These are phyloP conservation scores for Xylariaceae sp. DNA, from an alignment of 2,329 filamentous ascomycete genomes.

Conservation along the genomic window DNA sequence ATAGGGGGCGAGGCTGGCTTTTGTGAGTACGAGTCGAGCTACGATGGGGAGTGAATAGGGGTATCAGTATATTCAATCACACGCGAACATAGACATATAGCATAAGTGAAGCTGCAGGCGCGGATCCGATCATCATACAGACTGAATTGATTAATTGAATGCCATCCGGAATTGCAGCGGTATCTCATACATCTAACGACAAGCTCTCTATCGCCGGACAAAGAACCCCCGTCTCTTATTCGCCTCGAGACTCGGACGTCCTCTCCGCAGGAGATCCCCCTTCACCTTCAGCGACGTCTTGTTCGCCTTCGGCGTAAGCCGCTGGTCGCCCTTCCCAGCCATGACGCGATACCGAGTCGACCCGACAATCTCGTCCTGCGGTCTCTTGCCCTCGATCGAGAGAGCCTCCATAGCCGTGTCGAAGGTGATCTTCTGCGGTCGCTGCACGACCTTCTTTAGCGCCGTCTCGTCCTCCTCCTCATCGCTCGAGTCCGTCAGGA, in stretches of 20 bases:
- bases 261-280: constrained; percentile 43
- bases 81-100: too few species aligned
- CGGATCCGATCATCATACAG: too few species aligned
- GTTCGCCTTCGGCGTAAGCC: constrained; percentile 44
- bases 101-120: too few species aligned
- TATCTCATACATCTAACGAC: too few species aligned
- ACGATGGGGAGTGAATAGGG: too few species aligned
- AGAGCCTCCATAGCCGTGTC: constrained; percentile 37
- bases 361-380: constrained; percentile 46
- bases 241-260: constrained; percentile 32
- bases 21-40: too few species aligned
- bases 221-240: constrained; percentile 43
- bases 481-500: constrained; percentile 46
- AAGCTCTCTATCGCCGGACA: constrained; percentile 28
- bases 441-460: constrained; percentile 24
- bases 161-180: too few species aligned
- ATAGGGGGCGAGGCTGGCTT: neutral
- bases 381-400: constrained; percentile 35
- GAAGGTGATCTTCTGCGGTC: constrained; percentile 42
- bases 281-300: constrained; percentile 40
- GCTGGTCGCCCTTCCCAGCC: constrained; percentile 39
- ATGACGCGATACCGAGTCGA: constrained; percentile 50
- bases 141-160: too few species aligned
- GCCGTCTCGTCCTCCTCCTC: constrained; percentile 22
- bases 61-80: too few species aligned